Evolutionary conservation across 83 land plant genomes (phyloP).

Genomic region (Thuja plicata): DNA sequence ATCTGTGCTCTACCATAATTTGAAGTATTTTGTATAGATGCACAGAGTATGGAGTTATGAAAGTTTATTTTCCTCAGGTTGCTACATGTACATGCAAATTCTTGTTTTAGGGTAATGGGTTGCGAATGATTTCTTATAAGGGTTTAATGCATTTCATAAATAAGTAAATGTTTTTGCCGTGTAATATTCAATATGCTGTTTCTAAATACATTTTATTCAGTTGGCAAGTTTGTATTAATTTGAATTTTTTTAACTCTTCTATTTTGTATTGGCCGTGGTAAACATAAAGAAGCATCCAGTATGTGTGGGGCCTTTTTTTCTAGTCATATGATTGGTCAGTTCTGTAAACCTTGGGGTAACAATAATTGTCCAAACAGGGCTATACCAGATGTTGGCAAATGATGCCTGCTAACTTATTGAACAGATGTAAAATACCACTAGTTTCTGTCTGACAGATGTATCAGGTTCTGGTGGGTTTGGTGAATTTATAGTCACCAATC

Average conservation of each 20-base stretch:
- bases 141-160: background rate
- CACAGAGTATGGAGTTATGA: background rate
- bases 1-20: background rate
- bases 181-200: background rate
- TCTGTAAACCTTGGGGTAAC: background rate
- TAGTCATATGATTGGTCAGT: background rate
- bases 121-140: background rate
- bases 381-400: background rate
- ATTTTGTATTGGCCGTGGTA: background rate
- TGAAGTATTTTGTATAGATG: background rate
- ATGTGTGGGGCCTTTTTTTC: background rate
- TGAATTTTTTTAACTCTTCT: background rate
- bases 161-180: background rate
- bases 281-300: background rate
- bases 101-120: background rate
- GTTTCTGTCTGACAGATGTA: background rate
- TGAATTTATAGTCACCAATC: background rate
- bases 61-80: background rate
- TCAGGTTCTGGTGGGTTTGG: background rate
- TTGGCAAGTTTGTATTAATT: background rate
- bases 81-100: background rate
- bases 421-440: background rate
- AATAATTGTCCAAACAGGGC: background rate
- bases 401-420: background rate
- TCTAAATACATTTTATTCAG: background rate